Conservation (phyloP, 208 protist species). For the Acanthamoeba triangularis region DNA sequence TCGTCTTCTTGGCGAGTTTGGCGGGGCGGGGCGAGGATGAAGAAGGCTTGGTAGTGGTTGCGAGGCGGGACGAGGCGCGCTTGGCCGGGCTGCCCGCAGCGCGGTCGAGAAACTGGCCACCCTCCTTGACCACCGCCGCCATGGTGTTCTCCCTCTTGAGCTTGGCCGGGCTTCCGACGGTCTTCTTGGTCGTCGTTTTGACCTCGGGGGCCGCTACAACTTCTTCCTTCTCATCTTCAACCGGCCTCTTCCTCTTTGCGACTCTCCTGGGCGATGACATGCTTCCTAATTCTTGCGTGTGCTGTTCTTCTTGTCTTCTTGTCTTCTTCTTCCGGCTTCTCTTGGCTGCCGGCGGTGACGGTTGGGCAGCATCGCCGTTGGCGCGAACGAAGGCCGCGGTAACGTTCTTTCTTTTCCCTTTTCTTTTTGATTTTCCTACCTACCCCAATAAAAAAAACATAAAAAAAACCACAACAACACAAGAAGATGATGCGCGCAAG, state of each 20-base stretch:
- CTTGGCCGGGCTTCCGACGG: not conserved
- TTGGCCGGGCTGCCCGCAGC: not conserved
- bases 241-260: conserved; percentile 4
- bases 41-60: not conserved
- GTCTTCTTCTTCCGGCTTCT: no score
- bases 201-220: not conserved
- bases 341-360: no score
- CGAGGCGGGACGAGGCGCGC: not conserved
- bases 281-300: no score
- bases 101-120: not conserved
- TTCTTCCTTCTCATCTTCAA: not conserved
- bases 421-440: no score
- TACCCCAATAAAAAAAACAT: no score
- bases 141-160: not conserved
- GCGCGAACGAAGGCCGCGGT: no score
- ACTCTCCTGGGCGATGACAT: conserved; percentile 4
- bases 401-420: no score
- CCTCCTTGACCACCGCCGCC: not conserved
- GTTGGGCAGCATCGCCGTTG: no score
- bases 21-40: not conserved
- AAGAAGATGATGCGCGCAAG: no score
- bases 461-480: no score
- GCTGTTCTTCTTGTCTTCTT: no score
- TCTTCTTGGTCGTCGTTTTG: not conserved
- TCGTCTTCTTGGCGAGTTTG: not conserved